Evolutionary conservation across 805 yeast species (phyloP).

Genomic region (Wickerhamiella dianesei): DNA sequence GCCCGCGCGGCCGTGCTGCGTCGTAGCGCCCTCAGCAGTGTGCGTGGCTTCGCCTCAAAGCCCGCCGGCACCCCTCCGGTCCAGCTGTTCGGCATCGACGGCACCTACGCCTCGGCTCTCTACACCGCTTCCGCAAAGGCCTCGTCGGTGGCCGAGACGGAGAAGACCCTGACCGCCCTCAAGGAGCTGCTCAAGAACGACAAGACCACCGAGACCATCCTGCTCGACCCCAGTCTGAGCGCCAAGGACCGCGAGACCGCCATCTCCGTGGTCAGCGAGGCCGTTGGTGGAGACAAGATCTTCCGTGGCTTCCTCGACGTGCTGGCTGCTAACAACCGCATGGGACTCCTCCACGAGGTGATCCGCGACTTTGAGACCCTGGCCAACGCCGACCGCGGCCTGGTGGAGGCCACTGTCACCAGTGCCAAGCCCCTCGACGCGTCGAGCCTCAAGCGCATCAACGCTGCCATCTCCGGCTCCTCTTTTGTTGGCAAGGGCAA

Average conservation of each 20-base stretch:
- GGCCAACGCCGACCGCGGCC: slow-evolving; percentile 79
- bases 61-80: slow-evolving; percentile 38
- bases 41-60: neutral
- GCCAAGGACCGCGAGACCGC: slow-evolving; percentile 58
- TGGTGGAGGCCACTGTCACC: slow-evolving; percentile 86
- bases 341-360: slow-evolving; percentile 51
- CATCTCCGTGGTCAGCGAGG: slow-evolving; percentile 41
- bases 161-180: slow-evolving; percentile 49
- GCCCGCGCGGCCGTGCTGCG: neutral
- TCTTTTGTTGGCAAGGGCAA: slow-evolving; percentile 73
- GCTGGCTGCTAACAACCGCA: slow-evolving; percentile 89
- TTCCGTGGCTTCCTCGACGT: slow-evolving; percentile 70
- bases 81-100: slow-evolving; percentile 88
- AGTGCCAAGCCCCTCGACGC: slow-evolving; percentile 74
- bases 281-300: slow-evolving; percentile 47
- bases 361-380: slow-evolving; percentile 60
- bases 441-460: slow-evolving; percentile 62
- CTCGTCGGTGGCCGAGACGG: slow-evolving; percentile 58
- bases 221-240: slow-evolving; percentile 75
- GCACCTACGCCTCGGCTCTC: slow-evolving; percentile 92
- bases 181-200: slow-evolving; percentile 46
- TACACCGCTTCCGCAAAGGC: slow-evolving; percentile 82
- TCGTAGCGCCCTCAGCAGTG: neutral
- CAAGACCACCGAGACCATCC: slow-evolving; percentile 43
- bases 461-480: slow-evolving; percentile 64